Evolutionary conservation across 306 rosid species (phyloP), one percentile per base, ranked within the genome.

Genomic region (Vachellia collinsii): DNA sequence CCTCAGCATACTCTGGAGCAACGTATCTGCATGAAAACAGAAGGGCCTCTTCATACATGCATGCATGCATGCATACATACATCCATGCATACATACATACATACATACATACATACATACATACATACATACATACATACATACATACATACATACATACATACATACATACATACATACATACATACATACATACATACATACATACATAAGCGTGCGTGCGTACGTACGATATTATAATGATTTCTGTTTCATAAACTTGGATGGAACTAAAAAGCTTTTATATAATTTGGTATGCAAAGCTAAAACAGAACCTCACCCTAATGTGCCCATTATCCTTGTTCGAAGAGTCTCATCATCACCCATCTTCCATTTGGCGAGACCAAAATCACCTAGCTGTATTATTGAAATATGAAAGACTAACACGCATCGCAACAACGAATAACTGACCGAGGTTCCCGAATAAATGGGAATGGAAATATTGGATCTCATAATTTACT

Each of bases 331-430:
- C 80, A 94, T 88, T 89, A 91, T 86, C 87, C 91, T 91, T 75
- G 98, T 86, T 64, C 84, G 84, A 29, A 51, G 50, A 77, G 86
- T 38, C 53, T 89, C 96, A 73, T 88, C 92, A 41, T 82, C 86
- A 6, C 76, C 84, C 75, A 81, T 89, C 96, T 29, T 29, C 34
- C 96, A 90, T 84, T 86, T 94, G 13, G 97, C 98, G 47, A 92
- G 88, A 73, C 98, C 98, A 86, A 94, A 94, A 78, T 94, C 98
- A 80, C 92, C 96, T 70, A 94, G 79, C 96, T 94, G 7, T 39
- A 1, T 7, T 71, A 10, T 7, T 71, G n/a, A 25, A 47, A 68
- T 46, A 25, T 29, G 48, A 16, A 7, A 29, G 41, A 71, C 7
- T 12, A 29, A 71, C 42, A 46, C 25, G 56, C 41, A 46, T 25